Base-by-base conservation (phyloP, 2,329 filamentous ascomycete species). In the Septoria linicola region DNA sequence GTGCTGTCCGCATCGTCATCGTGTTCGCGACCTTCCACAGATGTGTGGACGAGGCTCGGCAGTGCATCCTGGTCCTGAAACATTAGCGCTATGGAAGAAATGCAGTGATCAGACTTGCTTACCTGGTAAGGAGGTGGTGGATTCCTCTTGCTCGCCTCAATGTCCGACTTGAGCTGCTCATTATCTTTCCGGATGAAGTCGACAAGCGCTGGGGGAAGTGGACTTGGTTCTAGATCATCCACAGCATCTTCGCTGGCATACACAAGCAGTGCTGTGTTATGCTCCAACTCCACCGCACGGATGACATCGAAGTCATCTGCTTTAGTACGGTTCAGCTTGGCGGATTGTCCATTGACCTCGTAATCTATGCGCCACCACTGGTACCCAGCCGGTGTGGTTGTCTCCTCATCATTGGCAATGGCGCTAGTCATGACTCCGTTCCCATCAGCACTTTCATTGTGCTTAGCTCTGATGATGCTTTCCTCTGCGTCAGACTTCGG, bases 361-460 rank as follows among this genome's bases (percentile, higher is more conserved):
- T 76, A 80, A 51, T 76, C 76, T 53, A 79, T 73, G 25, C 77
- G 76, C 79, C 79, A 81, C 79, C 79, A 81, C 58, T 79, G 72
- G 66, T 73, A 75, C 46, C 66, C 66, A 35, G 61, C 43, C 11
- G 67, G 63, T 2, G 66, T 64, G 17, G 66, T 61, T 14, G 68
- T 58, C 41, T 72, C 66, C 42, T 68, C 67, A 19, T 68, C 57
- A 8, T 39, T 32, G 6, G 37, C 31, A 3, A 40, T 37, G 37
- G 25, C 35, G 27, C 37, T 49, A 17, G 35, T 35, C 48, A 35
- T 35, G 27, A 4, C 14, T 16, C 13, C 11, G 6, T 25, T 20
- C 10, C 31, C 23, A 8, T 4, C 41, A 43, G 19, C 41, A 30
- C 40, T 21, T 13, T 47, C 44, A 10, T 47, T 47, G 14, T 45